Conservation (phyloP, 805 yeast species). For the Nakazawaea laoshanensis region DNA sequence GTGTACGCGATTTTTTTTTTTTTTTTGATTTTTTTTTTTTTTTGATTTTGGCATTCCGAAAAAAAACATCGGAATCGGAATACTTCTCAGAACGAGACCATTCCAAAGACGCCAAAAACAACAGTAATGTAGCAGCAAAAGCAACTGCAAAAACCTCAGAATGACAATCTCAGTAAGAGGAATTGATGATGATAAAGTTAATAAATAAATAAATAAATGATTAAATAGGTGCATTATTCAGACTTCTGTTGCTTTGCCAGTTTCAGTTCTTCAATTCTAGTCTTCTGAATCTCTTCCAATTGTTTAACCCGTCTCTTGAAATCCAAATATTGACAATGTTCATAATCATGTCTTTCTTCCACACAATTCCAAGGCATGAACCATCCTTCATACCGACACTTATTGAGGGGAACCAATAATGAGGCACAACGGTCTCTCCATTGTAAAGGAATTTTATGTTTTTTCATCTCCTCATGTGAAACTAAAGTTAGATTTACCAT, state of each 20-base stretch:
- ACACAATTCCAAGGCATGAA: constrained; percentile 67
- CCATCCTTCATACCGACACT: constrained; percentile 49
- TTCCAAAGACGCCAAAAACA: no score
- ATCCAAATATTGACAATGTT: constrained; percentile 77
- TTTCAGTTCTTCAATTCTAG: constrained; percentile 16
- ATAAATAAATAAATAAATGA: background rate
- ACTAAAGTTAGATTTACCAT: no score
- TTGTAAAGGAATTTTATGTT: constrained; percentile 65
- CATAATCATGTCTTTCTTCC: constrained; percentile 75
- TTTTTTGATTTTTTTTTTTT: no score
- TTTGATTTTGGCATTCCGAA: no score
- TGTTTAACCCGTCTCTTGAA: constrained; percentile 74
- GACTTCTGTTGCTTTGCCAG: background rate
- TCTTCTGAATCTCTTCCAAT: constrained; percentile 45
- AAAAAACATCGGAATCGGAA: no score
- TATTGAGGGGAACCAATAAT: constrained; percentile 49
- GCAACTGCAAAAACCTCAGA: no score
- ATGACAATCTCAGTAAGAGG: background rate
- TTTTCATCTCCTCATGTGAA: constrained; percentile 77
- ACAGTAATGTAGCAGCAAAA: no score
- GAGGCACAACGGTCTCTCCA: constrained; percentile 82
- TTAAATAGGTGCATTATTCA: background rate
- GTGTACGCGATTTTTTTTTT: no score
- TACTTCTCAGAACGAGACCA: no score
- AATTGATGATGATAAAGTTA: background rate